phyloP scores from a whole-genome alignment of 495 filamentous ascomycete species.

The Aspergillus ostianus region DNA sequence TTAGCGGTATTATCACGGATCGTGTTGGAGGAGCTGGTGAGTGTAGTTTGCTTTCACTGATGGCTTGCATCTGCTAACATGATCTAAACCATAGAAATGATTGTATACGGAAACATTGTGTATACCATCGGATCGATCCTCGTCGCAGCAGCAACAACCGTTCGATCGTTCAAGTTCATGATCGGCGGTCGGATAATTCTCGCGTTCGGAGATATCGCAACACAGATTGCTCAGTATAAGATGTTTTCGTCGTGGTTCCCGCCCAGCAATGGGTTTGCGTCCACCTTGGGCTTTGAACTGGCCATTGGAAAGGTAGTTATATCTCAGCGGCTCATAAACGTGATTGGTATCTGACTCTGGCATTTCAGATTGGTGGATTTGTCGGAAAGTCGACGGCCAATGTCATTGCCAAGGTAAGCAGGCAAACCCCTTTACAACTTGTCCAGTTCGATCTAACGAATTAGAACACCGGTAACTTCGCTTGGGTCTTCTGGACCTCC shows the following conservation, averaged over 20 bases:
- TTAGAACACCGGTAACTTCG: slow-evolving; percentile 45
- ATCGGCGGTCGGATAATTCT: slow-evolving; percentile 41
- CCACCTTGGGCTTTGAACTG: slow-evolving; percentile 41
- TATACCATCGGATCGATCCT: slow-evolving; percentile 48
- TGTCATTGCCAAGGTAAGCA: slow-evolving; percentile 18
- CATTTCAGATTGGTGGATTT: slow-evolving; percentile 19
- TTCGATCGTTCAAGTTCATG: slow-evolving; percentile 47
- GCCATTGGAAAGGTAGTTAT: slow-evolving; percentile 38
- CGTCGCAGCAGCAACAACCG: slow-evolving; percentile 39
- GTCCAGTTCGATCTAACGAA: background rate
- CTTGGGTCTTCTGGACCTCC: slow-evolving; percentile 46
- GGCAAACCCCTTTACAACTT: background rate
- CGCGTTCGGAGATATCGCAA: slow-evolving; percentile 45
- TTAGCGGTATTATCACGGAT: slow-evolving; percentile 44
- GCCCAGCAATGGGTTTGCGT: slow-evolving; percentile 45
- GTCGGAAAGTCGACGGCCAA: slow-evolving; percentile 26
- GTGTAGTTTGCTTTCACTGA: background rate
- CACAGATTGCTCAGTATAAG: slow-evolving; percentile 48
- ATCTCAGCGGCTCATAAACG: background rate
- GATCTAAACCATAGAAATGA: slow-evolving; percentile 29
- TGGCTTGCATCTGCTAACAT: background rate
- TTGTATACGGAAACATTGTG: slow-evolving; percentile 44
- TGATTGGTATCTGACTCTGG: slow-evolving; percentile 5
- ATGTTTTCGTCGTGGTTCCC: slow-evolving; percentile 52
- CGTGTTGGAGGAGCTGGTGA: slow-evolving; percentile 43